Base-by-base conservation (phyloP, 2,329 filamentous ascomycete species). In the Coniella vitis region DNA sequence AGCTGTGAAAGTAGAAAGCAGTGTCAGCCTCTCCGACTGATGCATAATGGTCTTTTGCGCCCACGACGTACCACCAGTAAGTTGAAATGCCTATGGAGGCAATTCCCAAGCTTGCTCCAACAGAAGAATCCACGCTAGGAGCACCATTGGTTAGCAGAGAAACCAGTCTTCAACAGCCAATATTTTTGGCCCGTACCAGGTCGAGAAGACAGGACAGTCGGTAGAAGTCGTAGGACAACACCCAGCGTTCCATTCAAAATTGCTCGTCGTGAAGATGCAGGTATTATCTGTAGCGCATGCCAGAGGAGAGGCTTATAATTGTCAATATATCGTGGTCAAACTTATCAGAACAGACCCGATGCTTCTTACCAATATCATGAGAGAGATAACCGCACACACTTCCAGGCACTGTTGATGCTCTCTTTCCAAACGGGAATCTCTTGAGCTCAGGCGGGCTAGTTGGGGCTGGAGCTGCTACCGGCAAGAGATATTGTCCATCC, bases 181-280 rank as follows among this genome's bases (percentile, higher is more conserved):
- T 10, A 5, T 19, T 42, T 29, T 4, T n/a, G 16, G 16, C 9
- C n/a, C 40, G 20, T 32, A 42, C 40, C 40, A 67, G 2, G 55
- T 55, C 3, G 63, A 66, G 29, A 41, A 51, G 25, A 63, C 40
- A 7, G 48, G 45, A 52, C 62, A 61, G 16, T 21, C 45, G 1
- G 52, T 52, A 8, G 56, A 49, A 8, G 45, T 44, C 25, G 61
- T 56, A 35, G 58, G 55, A 32, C 65, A 68, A 56, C 65, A 68
- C 31, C 65, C 65, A 8, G 63, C 55, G 3, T 58, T 48, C 2
- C 48, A 58, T 35, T 54, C 45, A 16, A 38, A 21, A 48, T n/a
- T 31, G 54, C 3, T 14, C 55, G 58, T 67, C 63, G 55, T 55
- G 17, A 46, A 59, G 12, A 60, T 58, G 43, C 65, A 67, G 14